Evolutionary conservation across 345 rosid species (phyloP).

Genomic region (Eucalyptus pauciflora): DNA sequence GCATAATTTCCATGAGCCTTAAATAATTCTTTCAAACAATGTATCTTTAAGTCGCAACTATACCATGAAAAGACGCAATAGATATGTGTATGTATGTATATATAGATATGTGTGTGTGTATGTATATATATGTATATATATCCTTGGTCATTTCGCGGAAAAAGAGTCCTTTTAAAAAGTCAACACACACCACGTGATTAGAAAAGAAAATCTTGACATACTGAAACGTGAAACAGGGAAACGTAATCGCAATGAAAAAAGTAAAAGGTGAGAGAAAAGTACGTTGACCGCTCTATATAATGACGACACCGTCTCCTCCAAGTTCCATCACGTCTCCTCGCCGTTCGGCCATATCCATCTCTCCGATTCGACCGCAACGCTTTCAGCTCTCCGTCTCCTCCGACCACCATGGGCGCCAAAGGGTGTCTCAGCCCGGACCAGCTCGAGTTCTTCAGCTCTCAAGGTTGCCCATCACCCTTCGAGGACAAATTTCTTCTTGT

Average conservation of each 20-base stretch:
- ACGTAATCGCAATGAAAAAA: background rate
- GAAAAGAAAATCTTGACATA: too few relatives aligned
- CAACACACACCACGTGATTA: too few relatives aligned
- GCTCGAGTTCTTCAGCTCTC: constrained; percentile 46
- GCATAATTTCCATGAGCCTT: background rate
- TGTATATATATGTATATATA: too few relatives aligned
- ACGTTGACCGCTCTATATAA: background rate
- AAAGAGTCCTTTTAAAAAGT: too few relatives aligned
- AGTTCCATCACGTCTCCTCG: background rate
- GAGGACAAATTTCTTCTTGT: too few relatives aligned
- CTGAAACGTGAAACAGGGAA: background rate
- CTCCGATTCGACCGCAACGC: background rate
- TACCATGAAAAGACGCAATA: background rate
- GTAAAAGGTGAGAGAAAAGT: background rate
- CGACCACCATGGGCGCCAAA: constrained; percentile 31
- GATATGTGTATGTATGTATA: too few relatives aligned
- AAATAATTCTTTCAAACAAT: background rate
- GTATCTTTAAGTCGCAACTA: background rate
- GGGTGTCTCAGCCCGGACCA: constrained; percentile 50
- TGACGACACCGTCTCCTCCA: background rate
- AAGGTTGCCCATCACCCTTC: constrained; percentile 12
- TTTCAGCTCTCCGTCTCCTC: background rate
- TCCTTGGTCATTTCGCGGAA: too few relatives aligned
- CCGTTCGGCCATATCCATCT: background rate
- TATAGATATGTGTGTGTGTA: too few relatives aligned